These are phyloP conservation scores for Fusarium sambucinum DNA, from an alignment of 2,329 filamentous ascomycete genomes.

Conservation along the genomic window DNA sequence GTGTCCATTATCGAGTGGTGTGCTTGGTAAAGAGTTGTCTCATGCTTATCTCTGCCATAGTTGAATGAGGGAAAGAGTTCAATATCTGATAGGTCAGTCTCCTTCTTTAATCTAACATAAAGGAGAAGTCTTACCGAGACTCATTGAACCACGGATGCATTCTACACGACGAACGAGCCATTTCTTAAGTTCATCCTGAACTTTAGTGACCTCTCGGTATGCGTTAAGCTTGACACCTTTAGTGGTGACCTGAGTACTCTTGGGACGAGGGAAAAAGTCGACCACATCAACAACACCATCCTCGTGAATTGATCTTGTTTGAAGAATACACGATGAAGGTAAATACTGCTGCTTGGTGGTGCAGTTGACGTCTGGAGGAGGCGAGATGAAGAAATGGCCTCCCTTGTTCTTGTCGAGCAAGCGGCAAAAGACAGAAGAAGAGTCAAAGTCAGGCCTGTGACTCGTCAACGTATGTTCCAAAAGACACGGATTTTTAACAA, in stretches of 20 bases:
- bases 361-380: constrained; percentile 62
- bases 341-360: constrained; percentile 84
- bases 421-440: constrained; percentile 79
- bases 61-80: constrained; percentile 80
- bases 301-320: constrained; percentile 82
- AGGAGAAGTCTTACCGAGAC: constrained; percentile 60
- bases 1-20: constrained; percentile 54
- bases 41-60: constrained; percentile 74
- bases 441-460: constrained; percentile 80
- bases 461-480: not conserved
- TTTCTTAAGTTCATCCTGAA: constrained; percentile 73
- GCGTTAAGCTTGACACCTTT: constrained; percentile 62
- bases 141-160: constrained; percentile 75
- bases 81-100: constrained; percentile 61
- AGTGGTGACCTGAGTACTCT: constrained; percentile 65
- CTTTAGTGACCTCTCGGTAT: constrained; percentile 65
- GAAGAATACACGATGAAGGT: constrained; percentile 78
- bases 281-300: constrained; percentile 79
- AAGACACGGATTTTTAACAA: too few relatives aligned
- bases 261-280: constrained; percentile 81
- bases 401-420: constrained; percentile 80
- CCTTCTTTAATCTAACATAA: not conserved
- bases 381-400: constrained; percentile 77
- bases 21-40: constrained; percentile 65
- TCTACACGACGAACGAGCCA: constrained; percentile 79